Evolutionary conservation across 805 yeast species (phyloP).

Genomic region (Myxozyma kluyveri): DNA sequence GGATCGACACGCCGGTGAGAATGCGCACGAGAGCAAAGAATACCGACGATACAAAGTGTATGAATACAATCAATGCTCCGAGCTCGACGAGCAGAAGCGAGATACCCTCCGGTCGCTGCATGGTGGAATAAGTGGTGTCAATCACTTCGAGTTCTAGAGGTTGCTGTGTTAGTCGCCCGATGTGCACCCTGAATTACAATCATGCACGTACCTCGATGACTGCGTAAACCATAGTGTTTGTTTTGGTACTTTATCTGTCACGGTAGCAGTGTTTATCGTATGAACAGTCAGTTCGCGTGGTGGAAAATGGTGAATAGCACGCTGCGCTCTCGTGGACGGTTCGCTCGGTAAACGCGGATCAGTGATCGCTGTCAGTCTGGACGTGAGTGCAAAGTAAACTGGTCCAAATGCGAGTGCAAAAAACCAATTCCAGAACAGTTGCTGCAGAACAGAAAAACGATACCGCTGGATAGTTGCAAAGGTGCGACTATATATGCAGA

Average conservation of each 20-base stretch:
- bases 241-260: background rate
- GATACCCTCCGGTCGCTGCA: constrained; percentile 25
- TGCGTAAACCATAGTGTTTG: background rate
- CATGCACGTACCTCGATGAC: background rate
- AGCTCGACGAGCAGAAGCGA: constrained; percentile 27
- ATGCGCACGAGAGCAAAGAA: constrained; percentile 41
- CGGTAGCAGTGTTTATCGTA: no score
- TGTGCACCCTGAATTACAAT: background rate
- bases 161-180: background rate
- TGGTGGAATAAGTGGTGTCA: background rate
- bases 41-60: constrained; percentile 38
- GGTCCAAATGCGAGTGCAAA: no score
- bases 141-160: background rate
- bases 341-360: no score
- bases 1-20: constrained; percentile 43
- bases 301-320: no score
- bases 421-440: no score
- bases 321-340: no score
- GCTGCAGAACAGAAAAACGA: no score
- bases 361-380: no score
- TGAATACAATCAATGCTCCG: constrained; percentile 15
- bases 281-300: no score
- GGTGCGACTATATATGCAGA: no score
- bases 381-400: no score
- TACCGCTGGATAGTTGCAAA: no score